Evolutionary conservation across 495 filamentous ascomycete species (phyloP).

Genomic region (Immersiella caudata): DNA sequence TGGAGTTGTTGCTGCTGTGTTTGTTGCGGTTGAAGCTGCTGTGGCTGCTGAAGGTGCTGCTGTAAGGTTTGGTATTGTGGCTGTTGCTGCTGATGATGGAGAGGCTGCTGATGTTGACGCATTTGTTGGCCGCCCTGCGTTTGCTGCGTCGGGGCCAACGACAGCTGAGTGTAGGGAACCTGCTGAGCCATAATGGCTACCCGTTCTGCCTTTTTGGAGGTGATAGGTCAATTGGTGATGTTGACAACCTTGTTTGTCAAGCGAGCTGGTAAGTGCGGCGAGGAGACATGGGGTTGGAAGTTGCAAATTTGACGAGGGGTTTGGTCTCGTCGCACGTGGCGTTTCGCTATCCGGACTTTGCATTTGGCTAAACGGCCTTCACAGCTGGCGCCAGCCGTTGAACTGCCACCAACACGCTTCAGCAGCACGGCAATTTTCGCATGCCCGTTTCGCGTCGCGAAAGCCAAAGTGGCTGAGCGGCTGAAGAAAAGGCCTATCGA

Average conservation of each 20-base stretch:
- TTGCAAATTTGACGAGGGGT: background rate
- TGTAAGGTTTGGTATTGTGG: background rate
- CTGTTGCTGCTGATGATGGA: constrained; percentile 18
- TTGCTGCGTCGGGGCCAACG: background rate
- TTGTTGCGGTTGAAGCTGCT: constrained; percentile 16
- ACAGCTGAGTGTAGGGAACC: background rate
- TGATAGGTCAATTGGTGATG: background rate
- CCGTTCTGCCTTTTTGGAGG: background rate
- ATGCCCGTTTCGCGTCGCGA: too few species aligned
- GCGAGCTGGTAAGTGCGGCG: background rate
- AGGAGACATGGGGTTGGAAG: background rate
- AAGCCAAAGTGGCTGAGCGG: too few species aligned
- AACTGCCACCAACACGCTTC: too few species aligned
- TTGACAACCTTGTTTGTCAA: background rate
- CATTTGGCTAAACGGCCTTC: background rate
- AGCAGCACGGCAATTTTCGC: too few species aligned
- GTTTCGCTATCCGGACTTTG: background rate
- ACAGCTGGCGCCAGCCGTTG: background rate
- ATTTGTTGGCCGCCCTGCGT: background rate
- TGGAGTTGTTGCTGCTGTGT: constrained; percentile 14
- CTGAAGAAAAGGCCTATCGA: too few species aligned
- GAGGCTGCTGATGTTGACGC: constrained; percentile 15
- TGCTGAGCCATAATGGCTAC: background rate
- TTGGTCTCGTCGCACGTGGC: background rate
- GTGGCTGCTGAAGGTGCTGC: constrained; percentile 1